Evolutionary conservation across 441 rosid species (phyloP), one percentile per base, ranked within the genome.

Genomic region (Rhodomyrtus psidioides): DNA sequence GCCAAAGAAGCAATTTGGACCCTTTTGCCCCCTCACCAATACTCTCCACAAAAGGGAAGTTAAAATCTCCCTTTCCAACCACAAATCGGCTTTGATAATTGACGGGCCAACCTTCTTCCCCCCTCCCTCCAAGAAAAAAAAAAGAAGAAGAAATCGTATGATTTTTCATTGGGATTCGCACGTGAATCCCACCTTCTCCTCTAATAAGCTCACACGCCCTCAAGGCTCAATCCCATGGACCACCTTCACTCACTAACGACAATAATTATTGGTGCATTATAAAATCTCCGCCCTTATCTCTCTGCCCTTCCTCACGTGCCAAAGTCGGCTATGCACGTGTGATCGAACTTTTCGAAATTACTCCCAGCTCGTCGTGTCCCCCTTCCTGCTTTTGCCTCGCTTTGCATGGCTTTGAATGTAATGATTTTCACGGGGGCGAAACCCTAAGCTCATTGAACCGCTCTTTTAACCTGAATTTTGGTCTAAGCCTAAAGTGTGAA

Each of bases 121-220:
- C 62, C 82, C 57, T n/a, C 65, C 83, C 75, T 75, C 10, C 34
- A 21, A 65, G 19, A 16, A 1, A 62, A 34, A 9, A 34, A 34
- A 19, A 34, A 23, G 17, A 19, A 65, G 7, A 65, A 65, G 26
- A 65, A 65, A 65, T 65, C n/a, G 15, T 90, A 54, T 88, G 85
- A 76, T 81, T 75, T 88, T 59, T 88, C 46, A 28, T 15, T 9
- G 56, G 44, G 60, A 82, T 81, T 90, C 60, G 91, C 97, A 93
- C 92, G 91, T 94, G 94, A 92, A 90, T 90, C 93, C 90, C 92
- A 91, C 89, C 92, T 90, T 87, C 82, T 82, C 83, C 82, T 82
- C 83, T 81, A 53, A 17, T 81, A 53, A 17, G 46, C 84, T 19
- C 81, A 65, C 85, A 75, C 86, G 85, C 86, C 85, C 62, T 30